Base-by-base conservation (phyloP, 306 rosid genomes). In the Biancaea sappan region DNA sequence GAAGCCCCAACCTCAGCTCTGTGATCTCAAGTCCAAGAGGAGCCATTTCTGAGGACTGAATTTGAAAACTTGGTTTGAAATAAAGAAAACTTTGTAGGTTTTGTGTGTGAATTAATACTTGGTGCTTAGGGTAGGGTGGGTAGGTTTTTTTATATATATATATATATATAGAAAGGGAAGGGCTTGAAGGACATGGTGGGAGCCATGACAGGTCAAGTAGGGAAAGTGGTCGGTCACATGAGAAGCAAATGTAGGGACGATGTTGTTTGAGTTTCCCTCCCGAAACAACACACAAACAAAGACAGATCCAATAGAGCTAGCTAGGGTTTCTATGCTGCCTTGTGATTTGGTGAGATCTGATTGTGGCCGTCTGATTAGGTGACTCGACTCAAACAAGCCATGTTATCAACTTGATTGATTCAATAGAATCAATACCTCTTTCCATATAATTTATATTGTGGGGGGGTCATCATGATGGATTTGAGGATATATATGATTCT, bases 1-100 rank as follows among this genome's bases (percentile, higher is more conserved):
- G 89, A n/a, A 87, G 83, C 7, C 95, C 97, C 56, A 91, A 51
- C 75, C 95, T 80, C n/a, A 91, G 86, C 89, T 91, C 97, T 0
- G 97, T 91, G 66, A 91, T 87, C 56, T 91, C 96, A 51, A 89
- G 76, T 28, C 91, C 93, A 44, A 87, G 77, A 60, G 65, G 77
- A 60, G 65, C 89, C 97, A 87, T 90, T 62, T 26, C n/a, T n/a
- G n/a, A 13, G 28, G 46, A 34, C 10, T 61, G 3, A 40, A 32
- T 31, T 34, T 60, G 41, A 32, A n/a, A 32, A n/a, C 13, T n/a
- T 31, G 43, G 13, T 8, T 56, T 50, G n/a, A n/a, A 56, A 2
- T 56, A 25, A 25, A 13, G 62, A 14, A 56, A 25, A 56, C 19
- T 26, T 26, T 7, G 43, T 2, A 5, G 24, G 4, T 32, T 26